Conservation (phyloP, 768 basidiomycete species). For the Amanita muscaria region DNA sequence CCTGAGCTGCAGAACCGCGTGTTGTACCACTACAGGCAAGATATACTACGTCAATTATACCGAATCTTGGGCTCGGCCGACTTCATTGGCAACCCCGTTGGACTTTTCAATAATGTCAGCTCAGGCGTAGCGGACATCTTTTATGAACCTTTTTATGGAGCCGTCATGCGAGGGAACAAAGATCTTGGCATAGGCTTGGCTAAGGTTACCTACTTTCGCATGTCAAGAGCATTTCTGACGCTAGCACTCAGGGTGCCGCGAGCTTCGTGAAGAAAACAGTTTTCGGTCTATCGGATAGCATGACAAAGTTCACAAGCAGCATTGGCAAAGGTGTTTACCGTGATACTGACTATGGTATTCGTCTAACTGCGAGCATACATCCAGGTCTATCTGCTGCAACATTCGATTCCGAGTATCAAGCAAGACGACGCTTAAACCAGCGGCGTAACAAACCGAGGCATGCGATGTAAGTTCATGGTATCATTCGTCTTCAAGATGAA, state of each 20-base stretch:
- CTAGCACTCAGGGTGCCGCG: slow-evolving; percentile 69
- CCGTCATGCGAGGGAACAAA: slow-evolving; percentile 92
- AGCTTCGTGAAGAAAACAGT: slow-evolving; percentile 99
- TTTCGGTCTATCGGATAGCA: slow-evolving; percentile 90
- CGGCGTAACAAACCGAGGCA: slow-evolving; percentile 92
- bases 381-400: slow-evolving; percentile 92
- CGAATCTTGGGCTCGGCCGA: slow-evolving; percentile 97
- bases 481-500: background rate
- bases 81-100: slow-evolving; percentile 93
- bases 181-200: slow-evolving; percentile 93
- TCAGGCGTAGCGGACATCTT: slow-evolving; percentile 98
- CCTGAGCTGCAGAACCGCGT: slow-evolving; percentile 82
- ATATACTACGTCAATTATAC: slow-evolving; percentile 89
- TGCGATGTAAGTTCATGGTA: slow-evolving; percentile 62
- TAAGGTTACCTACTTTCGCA: slow-evolving; percentile 44
- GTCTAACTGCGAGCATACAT: background rate
- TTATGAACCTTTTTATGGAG: slow-evolving; percentile 96
- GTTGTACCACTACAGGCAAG: slow-evolving; percentile 87
- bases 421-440: slow-evolving; percentile 77
- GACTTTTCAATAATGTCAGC: slow-evolving; percentile 95
- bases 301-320: slow-evolving; percentile 97
- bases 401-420: slow-evolving; percentile 93
- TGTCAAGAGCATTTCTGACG: background rate
- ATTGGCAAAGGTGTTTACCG: slow-evolving; percentile 74
- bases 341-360: background rate